Base-by-base conservation (phyloP, 2,329 filamentous ascomycete genomes). In the Aspergillus japonicus region DNA sequence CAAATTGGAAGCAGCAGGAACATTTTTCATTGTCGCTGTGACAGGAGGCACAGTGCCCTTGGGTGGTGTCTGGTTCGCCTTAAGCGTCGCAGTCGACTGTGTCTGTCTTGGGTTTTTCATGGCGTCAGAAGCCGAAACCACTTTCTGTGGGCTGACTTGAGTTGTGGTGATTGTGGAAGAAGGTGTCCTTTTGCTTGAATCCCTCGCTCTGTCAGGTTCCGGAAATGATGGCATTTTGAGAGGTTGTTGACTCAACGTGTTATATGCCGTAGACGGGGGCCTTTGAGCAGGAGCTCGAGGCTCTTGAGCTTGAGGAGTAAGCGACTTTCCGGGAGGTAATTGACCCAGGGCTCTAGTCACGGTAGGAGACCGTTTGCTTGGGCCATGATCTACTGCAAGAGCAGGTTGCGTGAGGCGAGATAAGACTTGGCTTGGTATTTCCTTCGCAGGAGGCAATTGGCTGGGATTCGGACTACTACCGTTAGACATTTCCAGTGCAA, bases 231-330 rank as follows among this genome's bases (percentile, higher is more conserved):
- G 39, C 39, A 7, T 44, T 19, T 8, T 44, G 68, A 48, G 33
- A 69, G 10, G 5, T 12, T 10, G 11, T 35, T 35, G 33, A 35
- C 3, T 35, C 33, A 12, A 35, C 11, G 12, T 4, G 33, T 35
- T 16, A 10, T 35, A 69, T 33, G 50, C 50, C 29, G 62, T 59
- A 49, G 66, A 63, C 29, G 53, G 50, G 29, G 24, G 50, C 19
- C 59, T 66, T 35, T 33, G 24, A 14, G n/a, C 6, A 24, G 23
- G 47, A 35, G 51, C 5, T 29, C 26, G 12, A 26, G 48, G 48
- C 5, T 12, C 21, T 50, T 50, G 48, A n/a, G 14, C 48, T 7
- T 26, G 48, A 31, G 48, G 23, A 26, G 16, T n/a, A 21, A 12
- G 14, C 14, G 39, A 44, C 16, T 44, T 44, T 3, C 14, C 14